A percentile compares a stretch with the other conserved stretches of the same genome.
Evolutionary conservation across 345 rosid genomes (phyloP).

Genomic region (Eucalyptus leucophloia): DNA sequence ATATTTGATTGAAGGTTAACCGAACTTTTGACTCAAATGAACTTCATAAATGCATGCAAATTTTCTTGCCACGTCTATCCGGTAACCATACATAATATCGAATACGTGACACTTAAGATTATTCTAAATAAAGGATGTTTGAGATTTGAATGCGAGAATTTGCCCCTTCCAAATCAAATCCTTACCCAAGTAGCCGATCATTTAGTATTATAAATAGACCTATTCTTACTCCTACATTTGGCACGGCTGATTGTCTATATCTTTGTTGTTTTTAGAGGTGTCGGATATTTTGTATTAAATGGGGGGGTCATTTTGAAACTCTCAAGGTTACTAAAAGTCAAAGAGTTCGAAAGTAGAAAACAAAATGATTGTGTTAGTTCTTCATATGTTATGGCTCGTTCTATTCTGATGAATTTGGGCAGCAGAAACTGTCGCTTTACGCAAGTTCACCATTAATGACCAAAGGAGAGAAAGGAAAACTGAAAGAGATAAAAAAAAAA

Average conservation of each 20-base stretch:
- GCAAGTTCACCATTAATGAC: background rate
- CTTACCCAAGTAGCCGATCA: background rate
- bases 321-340: background rate
- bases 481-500: background rate
- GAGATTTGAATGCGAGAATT: background rate
- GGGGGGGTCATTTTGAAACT: background rate
- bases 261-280: background rate
- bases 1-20: background rate
- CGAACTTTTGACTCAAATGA: background rate
- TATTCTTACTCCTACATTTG: background rate
- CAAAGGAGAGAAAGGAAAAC: background rate
- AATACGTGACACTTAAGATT: background rate
- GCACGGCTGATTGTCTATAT: background rate
- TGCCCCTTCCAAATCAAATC: background rate
- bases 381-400: background rate
- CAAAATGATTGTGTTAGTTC: background rate
- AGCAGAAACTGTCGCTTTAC: background rate
- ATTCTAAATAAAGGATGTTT: background rate
- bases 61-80: background rate
- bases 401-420: background rate
- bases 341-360: background rate
- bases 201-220: background rate
- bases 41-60: background rate
- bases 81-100: background rate
- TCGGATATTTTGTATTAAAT: background rate